These are phyloP conservation scores for Scolecobasidium constrictum DNA, from an alignment of 2,329 filamentous ascomycete genomes.

Conservation along the genomic window DNA sequence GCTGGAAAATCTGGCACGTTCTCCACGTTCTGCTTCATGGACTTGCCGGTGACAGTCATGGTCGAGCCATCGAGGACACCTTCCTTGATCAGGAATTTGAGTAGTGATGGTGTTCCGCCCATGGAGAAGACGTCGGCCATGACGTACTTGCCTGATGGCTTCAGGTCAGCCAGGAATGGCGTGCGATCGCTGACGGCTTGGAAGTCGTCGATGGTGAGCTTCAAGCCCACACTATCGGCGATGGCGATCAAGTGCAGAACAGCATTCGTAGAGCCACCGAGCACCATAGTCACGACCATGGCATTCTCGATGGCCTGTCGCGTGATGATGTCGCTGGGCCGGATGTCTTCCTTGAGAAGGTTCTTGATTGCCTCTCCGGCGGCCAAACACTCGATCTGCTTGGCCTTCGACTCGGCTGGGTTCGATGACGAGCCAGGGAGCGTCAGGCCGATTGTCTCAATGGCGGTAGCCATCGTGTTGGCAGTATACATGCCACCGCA, in stretches of 20 bases:
- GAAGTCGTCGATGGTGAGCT: conserved; percentile 41
- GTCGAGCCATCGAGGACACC: conserved; percentile 36
- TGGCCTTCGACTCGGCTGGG: conserved; percentile 39
- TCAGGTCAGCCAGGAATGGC: conserved; percentile 40
- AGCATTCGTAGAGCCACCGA: conserved; percentile 40
- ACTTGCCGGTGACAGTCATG: conserved; percentile 41
- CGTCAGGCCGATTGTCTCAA: conserved; percentile 41
- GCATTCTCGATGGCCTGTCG: conserved; percentile 39
- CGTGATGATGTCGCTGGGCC: conserved; percentile 38
- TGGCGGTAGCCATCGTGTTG: conserved; percentile 41
- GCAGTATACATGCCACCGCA: conserved; percentile 68
- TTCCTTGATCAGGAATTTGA: conserved; percentile 39
- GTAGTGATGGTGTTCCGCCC: conserved; percentile 37
- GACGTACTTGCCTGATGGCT: conserved; percentile 42
- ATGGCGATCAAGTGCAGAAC: conserved; percentile 42
- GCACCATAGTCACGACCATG: conserved; percentile 40
- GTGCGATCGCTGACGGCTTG: conserved; percentile 39
- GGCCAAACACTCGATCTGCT: conserved; percentile 38
- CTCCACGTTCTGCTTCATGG: conserved; percentile 38
- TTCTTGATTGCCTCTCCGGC: conserved; percentile 40
- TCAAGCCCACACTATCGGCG: conserved; percentile 37
- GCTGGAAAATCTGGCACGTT: conserved; percentile 52
- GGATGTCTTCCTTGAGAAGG: conserved; percentile 39
- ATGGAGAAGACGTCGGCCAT: conserved; percentile 49
- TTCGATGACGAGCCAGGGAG: conserved; percentile 41